A percentile compares a stretch with the other conserved stretches of the same genome.
Evolutionary conservation across 2,329 filamentous ascomycete genomes (phyloP).

Genomic region (Exophiala sp.): DNA sequence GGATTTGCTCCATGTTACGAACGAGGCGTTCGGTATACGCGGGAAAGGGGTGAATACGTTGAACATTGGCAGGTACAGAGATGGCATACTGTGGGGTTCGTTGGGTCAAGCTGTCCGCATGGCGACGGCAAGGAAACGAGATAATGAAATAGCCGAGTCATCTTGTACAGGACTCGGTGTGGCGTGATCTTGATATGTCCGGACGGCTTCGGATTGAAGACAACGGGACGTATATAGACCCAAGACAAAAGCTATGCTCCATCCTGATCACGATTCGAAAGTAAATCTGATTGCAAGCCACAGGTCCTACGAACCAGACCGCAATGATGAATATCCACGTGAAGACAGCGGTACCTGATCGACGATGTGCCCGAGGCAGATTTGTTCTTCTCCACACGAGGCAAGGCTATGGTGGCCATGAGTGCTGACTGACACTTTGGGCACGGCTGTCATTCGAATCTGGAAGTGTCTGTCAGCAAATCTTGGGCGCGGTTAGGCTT

Average conservation of each 20-base stretch:
- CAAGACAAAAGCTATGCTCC: constrained; percentile 13
- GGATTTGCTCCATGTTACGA: constrained; percentile 5
- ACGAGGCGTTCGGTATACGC: constrained; percentile 15
- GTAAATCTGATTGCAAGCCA: too few species aligned
- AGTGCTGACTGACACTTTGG: neutral
- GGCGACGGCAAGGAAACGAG: constrained; percentile 3
- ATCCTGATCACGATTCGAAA: neutral
- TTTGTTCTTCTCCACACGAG: neutral
- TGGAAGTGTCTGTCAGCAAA: too few species aligned
- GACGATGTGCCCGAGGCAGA: neutral
- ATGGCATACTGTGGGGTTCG: neutral
- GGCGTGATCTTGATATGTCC: constrained; percentile 1
- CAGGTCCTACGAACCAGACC: too few species aligned
- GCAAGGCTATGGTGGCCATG: neutral
- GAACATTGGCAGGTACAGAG: neutral
- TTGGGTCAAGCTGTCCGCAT: neutral
- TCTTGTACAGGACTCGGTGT: constrained; percentile 12
- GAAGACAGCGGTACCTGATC: neutral
- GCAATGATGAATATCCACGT: too few species aligned
- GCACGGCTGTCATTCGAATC: neutral
- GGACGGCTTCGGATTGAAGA: constrained; percentile 2
- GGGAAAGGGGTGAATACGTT: neutral
- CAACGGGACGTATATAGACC: constrained; percentile 15
- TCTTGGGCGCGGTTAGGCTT: neutral
- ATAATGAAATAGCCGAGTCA: constrained; percentile 15